A percentile compares a stretch with the other conserved stretches of the same genome.
Conservation (phyloP, 805 yeast species). For the Candida arabinofermentans region DNA sequence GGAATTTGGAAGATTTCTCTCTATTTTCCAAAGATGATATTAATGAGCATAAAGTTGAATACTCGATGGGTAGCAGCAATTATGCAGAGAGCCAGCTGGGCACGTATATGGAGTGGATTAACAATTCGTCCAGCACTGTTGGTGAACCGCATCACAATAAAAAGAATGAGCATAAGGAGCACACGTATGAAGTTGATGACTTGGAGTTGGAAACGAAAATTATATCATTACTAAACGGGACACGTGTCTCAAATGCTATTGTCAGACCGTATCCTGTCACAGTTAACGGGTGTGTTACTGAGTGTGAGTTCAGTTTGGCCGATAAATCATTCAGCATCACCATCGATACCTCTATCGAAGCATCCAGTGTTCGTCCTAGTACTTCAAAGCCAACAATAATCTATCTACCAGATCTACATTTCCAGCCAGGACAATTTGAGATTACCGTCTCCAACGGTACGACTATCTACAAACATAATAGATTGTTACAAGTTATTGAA, state of each 20-base stretch:
- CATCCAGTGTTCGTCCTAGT: constrained; percentile 5
- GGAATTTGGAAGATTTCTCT: constrained; percentile 94
- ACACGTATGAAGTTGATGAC: constrained; percentile 8
- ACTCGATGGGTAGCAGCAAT: constrained; percentile 8
- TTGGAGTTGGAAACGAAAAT: constrained; percentile 13
- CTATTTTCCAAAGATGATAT: constrained; percentile 71
- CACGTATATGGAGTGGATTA: constrained; percentile 23
- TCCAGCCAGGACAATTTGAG: constrained; percentile 43
- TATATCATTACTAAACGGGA: constrained; percentile 39
- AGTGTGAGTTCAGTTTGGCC: constrained; percentile 57
- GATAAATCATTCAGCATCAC: constrained; percentile 44
- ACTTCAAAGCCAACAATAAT: constrained; percentile 48
- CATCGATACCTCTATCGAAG: constrained; percentile 29
- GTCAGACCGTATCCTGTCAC: constrained; percentile 73
- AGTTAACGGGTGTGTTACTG: constrained; percentile 52
- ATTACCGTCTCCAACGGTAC: constrained; percentile 53
- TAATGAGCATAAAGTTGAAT: constrained; percentile 12
- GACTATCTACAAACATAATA: constrained; percentile 43
- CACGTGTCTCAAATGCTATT: constrained; percentile 70
- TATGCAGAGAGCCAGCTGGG: constrained; percentile 16
- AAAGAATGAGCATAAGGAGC: not conserved
- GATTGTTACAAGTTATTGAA: constrained; percentile 50
- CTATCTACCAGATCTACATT: constrained; percentile 72
- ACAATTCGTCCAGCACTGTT: constrained; percentile 11
- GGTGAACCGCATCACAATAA: not conserved